Conservation (phyloP, 495 filamentous ascomycete genomes). For the Podospora pseudocomata region DNA sequence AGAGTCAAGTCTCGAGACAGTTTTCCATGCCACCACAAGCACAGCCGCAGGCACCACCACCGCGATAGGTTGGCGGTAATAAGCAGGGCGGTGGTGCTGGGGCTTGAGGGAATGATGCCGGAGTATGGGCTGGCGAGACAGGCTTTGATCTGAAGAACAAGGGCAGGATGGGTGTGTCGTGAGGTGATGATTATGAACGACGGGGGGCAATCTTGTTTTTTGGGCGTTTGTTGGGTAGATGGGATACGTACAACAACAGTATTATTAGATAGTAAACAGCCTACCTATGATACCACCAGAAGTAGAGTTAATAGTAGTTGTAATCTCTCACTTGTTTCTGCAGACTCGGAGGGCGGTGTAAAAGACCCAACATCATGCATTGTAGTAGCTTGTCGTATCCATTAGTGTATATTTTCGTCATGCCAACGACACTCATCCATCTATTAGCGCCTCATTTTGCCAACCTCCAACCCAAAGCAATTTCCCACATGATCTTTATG, state of each 20-base stretch:
- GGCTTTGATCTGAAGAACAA: not conserved
- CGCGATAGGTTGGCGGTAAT: not conserved
- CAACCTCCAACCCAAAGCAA: not conserved
- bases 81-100: not conserved
- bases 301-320: too few species aligned
- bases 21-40: not conserved
- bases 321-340: too few species aligned
- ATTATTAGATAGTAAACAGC: not conserved
- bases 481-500: too few species aligned
- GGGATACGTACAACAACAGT: not conserved
- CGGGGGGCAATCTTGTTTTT: not conserved
- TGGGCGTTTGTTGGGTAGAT: not conserved
- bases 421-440: not conserved
- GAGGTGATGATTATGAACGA: not conserved
- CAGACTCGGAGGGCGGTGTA: too few species aligned
- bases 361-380: not conserved
- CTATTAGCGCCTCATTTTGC: not conserved
- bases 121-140: not conserved
- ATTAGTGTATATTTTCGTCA: not conserved
- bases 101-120: not conserved
- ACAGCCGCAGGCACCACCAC: not conserved
- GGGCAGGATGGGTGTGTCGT: not conserved
- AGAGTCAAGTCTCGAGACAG: not conserved
- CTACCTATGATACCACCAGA: not conserved
- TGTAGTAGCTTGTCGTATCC: not conserved